Evolutionary conservation across 1,139 yeast species (phyloP), one percentile per base, ranked within the genome.

Genomic region (Blastobotrys elegans): DNA sequence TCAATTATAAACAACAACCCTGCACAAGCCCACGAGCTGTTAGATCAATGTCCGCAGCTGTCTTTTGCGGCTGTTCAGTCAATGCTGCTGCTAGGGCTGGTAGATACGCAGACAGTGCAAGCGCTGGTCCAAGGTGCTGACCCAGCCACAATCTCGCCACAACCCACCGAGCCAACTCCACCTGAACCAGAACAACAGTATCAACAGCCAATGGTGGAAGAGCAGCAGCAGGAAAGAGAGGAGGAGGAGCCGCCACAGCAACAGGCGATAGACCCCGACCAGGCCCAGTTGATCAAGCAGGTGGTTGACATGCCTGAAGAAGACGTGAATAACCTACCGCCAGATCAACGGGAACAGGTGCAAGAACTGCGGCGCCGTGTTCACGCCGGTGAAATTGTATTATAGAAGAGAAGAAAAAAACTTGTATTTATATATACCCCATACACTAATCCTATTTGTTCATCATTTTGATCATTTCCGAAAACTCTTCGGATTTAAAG

Each of bases 51-150:
- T 50, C 97, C 97, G 0, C 98, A 92, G 63, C 69, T 90, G 43
- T 71, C 88, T 1, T 88, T 82, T 62, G 94, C 96, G 0, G 70
- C 87, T 31, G 92, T 90, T 5, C 96, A 90, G 59, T 73, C 82
- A 2, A 67, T 87, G 50, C 65, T 89, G 52, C 67, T 81, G 47
- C 65, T 79, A 34, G 75, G 75, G 38, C 60, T 76, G n/a, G 71
- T 79, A 7, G 74, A 70, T 32, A 74, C 79, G 2, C 78, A 75
- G 10, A 67, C 72, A 29, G 68, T 82, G 10, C 73, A 67, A n/a
- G 52, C 50, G 4, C 56, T 73, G 13, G 60, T 71, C 4, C 56
- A 49, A 38, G 47, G 21, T 3, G 30, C 27, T 3, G 30, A 22
- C 14, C 21, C 30, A 13, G 31, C 30, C 11, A n/a, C 33, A 7